Percentiles rank a stretch among this genome's conserved stretches.
These are phyloP conservation scores for Clohesyomyces aquaticus DNA, from an alignment of 495 filamentous ascomycete genomes.

Conservation along the genomic window DNA sequence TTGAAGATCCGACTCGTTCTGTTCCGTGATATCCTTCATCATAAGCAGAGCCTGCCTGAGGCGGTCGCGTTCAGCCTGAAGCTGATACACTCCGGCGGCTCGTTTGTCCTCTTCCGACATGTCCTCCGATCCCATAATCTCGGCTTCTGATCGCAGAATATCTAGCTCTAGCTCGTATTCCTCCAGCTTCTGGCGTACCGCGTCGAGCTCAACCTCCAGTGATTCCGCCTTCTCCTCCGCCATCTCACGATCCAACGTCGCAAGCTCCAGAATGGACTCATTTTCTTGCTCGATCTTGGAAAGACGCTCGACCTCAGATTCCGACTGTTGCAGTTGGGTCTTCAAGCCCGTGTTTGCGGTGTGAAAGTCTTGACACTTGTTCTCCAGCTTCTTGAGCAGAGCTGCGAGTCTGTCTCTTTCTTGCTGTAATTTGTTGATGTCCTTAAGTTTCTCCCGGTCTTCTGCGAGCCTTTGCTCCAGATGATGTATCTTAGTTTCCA, in stretches of 20 bases:
- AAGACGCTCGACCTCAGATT: conserved; percentile 66
- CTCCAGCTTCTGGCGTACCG: conserved; percentile 71
- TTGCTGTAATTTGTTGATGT: conserved; percentile 71
- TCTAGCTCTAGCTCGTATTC: conserved; percentile 88
- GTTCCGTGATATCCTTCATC: conserved; percentile 81
- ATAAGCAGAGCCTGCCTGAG: conserved; percentile 83
- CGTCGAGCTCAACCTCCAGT: conserved; percentile 78
- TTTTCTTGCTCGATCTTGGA: conserved; percentile 78
- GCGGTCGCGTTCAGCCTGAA: conserved; percentile 86
- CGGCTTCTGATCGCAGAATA: conserved; percentile 83
- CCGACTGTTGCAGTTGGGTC: conserved; percentile 75
- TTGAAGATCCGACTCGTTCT: conserved; percentile 79
- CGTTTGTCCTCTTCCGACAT: conserved; percentile 87
- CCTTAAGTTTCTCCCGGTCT: conserved; percentile 85
- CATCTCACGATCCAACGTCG: conserved; percentile 90
- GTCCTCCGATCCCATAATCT: conserved; percentile 70
- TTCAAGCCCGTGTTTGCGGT: conserved; percentile 77
- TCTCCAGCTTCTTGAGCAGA: conserved; percentile 89
- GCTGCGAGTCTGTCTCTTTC: conserved; percentile 85
- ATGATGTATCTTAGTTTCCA: conserved; percentile 45
- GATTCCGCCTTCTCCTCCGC: conserved; percentile 89
- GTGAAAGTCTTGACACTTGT: conserved; percentile 85
- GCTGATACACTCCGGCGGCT: conserved; percentile 84
- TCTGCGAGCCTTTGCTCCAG: conserved; percentile 60
- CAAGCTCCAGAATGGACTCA: conserved; percentile 83